Evolutionary conservation across 75 land plant species (phyloP).

Genomic region (Pseudotsuga menziesii): DNA sequence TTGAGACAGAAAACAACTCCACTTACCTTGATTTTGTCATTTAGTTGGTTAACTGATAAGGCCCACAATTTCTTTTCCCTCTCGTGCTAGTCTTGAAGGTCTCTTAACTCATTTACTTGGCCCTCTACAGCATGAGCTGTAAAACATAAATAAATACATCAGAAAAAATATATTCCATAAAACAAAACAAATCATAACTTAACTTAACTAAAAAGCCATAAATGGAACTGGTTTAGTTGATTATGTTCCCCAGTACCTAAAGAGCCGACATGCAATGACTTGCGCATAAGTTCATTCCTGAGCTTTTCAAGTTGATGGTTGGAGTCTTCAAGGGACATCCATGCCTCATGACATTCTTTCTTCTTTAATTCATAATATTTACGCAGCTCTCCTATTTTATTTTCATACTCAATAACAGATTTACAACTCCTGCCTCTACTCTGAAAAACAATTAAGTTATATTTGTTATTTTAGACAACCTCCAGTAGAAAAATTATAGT

Average conservation of each 20-base stretch:
- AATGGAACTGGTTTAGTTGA: background rate
- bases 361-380: constrained; percentile 56
- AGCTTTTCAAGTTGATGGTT: constrained; percentile 43
- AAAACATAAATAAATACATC: constrained; percentile 1
- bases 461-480: too few species aligned
- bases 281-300: constrained; percentile 79
- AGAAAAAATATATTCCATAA: background rate
- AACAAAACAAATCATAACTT: background rate
- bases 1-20: too few species aligned
- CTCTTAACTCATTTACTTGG: constrained; percentile 57
- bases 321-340: constrained; percentile 59
- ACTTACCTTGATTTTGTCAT: constrained; percentile 62
- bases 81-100: constrained; percentile 17
- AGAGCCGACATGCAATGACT: constrained; percentile 84
- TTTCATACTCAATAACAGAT: too few species aligned
- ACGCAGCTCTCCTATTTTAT: constrained; percentile 30
- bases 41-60: constrained; percentile 31
- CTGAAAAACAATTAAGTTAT: too few species aligned
- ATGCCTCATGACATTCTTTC: constrained; percentile 77
- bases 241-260: constrained; percentile 46
- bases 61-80: constrained; percentile 73
- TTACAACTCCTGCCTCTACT: constrained; percentile 14
- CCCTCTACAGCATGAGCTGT: constrained; percentile 88
- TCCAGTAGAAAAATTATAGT: too few species aligned
- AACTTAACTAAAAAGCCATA: background rate